Base-by-base conservation (phyloP, 2,329 filamentous ascomycete species). In the Alternaria panax region DNA sequence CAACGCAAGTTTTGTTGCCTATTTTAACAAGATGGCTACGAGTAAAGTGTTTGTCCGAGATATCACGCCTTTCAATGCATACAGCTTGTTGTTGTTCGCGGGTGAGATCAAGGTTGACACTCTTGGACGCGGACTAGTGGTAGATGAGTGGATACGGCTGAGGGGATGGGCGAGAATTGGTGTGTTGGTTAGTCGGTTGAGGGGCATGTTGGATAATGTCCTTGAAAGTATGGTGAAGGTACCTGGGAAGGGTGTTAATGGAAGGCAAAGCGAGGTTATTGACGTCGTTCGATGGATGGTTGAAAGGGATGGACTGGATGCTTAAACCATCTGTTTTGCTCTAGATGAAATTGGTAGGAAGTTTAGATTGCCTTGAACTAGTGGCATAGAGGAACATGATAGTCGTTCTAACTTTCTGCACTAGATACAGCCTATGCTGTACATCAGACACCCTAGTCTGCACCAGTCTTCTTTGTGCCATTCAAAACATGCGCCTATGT, bases 81-180 rank as follows among this genome's bases (percentile, higher is more conserved):
- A 94, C 76, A 90, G 90, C 0, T 82, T 97, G 32, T 86, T 99
- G 25, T 85, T 99, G 58, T 98, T 99, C 78, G 91, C 90, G 1
- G 95, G 95, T 0, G 84, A 87, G 2, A 92, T 98, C 51, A 87
- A 88, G 60, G 87, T 98, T 3, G 95, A 98, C 79, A 96, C 93
- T 0, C 82, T 93, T 42, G 94, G 94, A 6, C 84, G 93, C 22
- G 95, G 95, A 0, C 81, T 99, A 18, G 82, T 97, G 3, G 92
- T 99, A 4, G 95, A 98, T 79, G 93, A 92, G 51, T 98, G 94
- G 95, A 82, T 98, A 32, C 78, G 86, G 34, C 81, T 99, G 30
- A 86, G 92, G 24, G 95, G 95, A 1, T 99, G 95, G 95, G 94
- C 95, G 1, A 87, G 95, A 46, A 95, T 99, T 64, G 95, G 94